Evolutionary conservation across 2,329 filamentous ascomycete species (phyloP).

Genomic region (Exophiala spinifera): DNA sequence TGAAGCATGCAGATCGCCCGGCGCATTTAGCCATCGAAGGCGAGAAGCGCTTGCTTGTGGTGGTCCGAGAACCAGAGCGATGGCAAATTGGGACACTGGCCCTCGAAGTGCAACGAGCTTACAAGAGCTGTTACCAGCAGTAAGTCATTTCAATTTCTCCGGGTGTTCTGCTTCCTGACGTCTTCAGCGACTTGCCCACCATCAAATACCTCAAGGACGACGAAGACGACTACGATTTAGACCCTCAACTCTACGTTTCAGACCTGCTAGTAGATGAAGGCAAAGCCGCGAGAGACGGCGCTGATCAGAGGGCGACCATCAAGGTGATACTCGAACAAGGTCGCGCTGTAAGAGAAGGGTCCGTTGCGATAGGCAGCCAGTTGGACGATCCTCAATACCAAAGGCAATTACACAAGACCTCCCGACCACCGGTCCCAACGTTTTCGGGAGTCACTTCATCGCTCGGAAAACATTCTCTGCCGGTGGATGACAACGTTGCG

Average conservation of each 20-base stretch:
- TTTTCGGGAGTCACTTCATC: slow-evolving; percentile 19
- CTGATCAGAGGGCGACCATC: slow-evolving; percentile 27
- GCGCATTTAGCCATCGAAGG: slow-evolving; percentile 3
- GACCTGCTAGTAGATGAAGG: slow-evolving; percentile 30
- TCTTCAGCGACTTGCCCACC: slow-evolving; percentile 22
- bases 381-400: slow-evolving; percentile 22
- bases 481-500: slow-evolving; percentile 3
- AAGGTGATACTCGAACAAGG: slow-evolving; percentile 29
- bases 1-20: slow-evolving; percentile 9
- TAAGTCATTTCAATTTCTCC: slow-evolving; percentile 7
- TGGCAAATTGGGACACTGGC: slow-evolving; percentile 28
- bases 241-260: slow-evolving; percentile 26
- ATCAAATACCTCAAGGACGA: slow-evolving; percentile 31
- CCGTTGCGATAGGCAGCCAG: slow-evolving; percentile 25
- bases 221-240: slow-evolving; percentile 29
- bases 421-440: slow-evolving; percentile 25
- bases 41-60: slow-evolving; percentile 24
- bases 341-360: slow-evolving; percentile 24
- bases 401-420: slow-evolving; percentile 16
- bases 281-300: slow-evolving; percentile 25
- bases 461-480: slow-evolving; percentile 19
- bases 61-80: slow-evolving; percentile 26
- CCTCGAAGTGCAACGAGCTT: slow-evolving; percentile 24
- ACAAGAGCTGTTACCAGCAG: slow-evolving; percentile 27
- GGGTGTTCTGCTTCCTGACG: slow-evolving; percentile 2